phyloP scores from a whole-genome alignment of 2,329 filamentous ascomycete genomes.

The Didymella segeticola region DNA sequence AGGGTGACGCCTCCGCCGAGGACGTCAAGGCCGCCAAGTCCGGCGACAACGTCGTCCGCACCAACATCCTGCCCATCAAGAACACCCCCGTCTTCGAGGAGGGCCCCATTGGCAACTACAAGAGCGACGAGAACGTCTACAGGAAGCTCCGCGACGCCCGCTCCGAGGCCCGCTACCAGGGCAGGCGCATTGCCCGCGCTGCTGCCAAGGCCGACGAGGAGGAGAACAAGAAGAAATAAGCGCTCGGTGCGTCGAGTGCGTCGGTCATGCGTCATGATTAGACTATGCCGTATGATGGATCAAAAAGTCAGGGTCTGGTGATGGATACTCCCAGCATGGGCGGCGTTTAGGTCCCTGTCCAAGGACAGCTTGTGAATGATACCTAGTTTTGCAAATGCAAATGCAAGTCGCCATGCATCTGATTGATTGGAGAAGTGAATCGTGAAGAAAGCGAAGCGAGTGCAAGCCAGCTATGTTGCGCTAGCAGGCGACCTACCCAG shows the following conservation, averaged over 20 bases:
- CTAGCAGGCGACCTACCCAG: too few species aligned
- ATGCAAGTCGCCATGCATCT: conserved; percentile 31
- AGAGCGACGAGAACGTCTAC: conserved; percentile 86
- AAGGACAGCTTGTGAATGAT: conserved; percentile 46
- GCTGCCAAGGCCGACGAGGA: conserved; percentile 87
- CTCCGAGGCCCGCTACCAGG: conserved; percentile 80
- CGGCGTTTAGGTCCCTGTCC: conserved; percentile 48
- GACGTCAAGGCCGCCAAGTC: conserved; percentile 74
- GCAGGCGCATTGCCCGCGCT: conserved; percentile 90
- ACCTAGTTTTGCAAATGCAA: conserved; percentile 47
- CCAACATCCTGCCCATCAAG: conserved; percentile 74
- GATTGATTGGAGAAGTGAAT: too few species aligned
- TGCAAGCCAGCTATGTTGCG: conserved; percentile 69
- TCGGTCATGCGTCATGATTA: too few species aligned
- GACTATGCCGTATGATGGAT: conserved; percentile 38
- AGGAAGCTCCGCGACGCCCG: conserved; percentile 82
- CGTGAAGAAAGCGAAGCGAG: too few species aligned
- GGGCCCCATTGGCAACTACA: conserved; percentile 73
- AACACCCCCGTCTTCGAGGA: conserved; percentile 77
- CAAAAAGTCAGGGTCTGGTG: conserved; percentile 42
- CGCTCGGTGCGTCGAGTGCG: too few species aligned
- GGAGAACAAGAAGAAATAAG: conserved; percentile 81
- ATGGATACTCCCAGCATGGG: conserved; percentile 45
- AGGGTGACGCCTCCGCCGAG: conserved; percentile 85
- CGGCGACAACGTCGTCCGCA: conserved; percentile 59